These are phyloP conservation scores for Neofusicoccum sp. DNA, from an alignment of 2,329 filamentous ascomycete species.

Conservation along the genomic window DNA sequence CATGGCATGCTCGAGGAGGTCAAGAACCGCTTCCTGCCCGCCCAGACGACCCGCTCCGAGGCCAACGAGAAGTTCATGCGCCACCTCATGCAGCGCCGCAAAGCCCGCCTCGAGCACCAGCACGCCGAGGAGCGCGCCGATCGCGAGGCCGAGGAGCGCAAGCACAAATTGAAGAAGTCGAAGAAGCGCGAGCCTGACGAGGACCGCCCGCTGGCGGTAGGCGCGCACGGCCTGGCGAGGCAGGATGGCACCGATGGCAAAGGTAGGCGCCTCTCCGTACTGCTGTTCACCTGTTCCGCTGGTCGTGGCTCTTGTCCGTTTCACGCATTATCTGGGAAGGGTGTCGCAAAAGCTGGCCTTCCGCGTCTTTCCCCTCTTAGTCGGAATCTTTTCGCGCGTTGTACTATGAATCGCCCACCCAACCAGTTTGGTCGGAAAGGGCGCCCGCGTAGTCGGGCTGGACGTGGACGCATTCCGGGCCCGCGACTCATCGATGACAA, in stretches of 20 bases:
- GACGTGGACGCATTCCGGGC: too few species aligned
- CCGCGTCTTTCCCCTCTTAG: neutral
- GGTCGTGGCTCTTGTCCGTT: neutral
- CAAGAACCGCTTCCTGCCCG: slow-evolving; percentile 55
- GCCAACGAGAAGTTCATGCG: slow-evolving; percentile 75
- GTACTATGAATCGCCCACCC: neutral
- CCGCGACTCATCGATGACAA: too few species aligned
- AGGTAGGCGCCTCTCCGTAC: slow-evolving; percentile 44
- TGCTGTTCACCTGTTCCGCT: neutral
- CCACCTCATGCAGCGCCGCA: slow-evolving; percentile 66
- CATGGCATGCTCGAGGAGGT: slow-evolving; percentile 67
- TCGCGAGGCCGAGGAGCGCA: slow-evolving; percentile 54
- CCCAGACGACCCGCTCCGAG: slow-evolving; percentile 56
- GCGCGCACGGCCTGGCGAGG: slow-evolving; percentile 64
- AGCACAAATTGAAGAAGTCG: slow-evolving; percentile 58
- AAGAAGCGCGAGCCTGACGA: slow-evolving; percentile 76
- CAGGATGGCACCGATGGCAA: slow-evolving; percentile 67
- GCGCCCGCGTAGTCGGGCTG: too few species aligned
- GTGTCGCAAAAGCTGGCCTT: neutral
- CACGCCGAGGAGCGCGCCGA: slow-evolving; percentile 53
- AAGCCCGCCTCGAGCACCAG: slow-evolving; percentile 60
- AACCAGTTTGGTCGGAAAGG: too few species aligned
- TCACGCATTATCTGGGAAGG: neutral
- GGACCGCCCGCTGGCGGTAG: slow-evolving; percentile 61
- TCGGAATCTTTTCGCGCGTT: neutral